Conservation (phyloP, 441 rosid species). For the Corymbia calophylla region DNA sequence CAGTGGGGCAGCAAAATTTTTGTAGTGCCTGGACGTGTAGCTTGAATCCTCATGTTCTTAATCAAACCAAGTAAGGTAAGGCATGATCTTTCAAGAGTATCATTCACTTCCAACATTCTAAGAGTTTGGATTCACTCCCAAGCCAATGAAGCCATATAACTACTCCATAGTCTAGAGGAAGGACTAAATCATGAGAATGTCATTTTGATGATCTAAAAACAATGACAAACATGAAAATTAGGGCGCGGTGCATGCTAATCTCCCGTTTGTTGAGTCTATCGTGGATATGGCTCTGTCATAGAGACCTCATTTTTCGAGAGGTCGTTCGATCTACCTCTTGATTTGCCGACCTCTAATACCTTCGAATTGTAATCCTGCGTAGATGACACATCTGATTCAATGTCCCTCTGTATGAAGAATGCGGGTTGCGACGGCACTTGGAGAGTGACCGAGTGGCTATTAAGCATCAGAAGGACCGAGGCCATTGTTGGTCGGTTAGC, state of each 20-base stretch:
- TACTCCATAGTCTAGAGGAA: not conserved
- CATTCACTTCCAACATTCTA: not conserved
- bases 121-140: not conserved
- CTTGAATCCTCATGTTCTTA: accelerated
- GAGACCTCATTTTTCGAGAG: not conserved
- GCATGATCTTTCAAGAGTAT: not conserved
- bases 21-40: not conserved
- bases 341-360: not conserved
- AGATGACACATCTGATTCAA: not conserved
- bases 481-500: not conserved
- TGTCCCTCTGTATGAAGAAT: not conserved
- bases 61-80: not conserved
- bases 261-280: not conserved
- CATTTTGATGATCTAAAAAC: accelerated
- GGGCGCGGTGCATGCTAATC: accelerated
- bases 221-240: not conserved
- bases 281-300: not conserved
- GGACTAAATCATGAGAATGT: not conserved
- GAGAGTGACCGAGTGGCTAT: not conserved
- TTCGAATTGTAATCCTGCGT: not conserved
- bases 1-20: not conserved
- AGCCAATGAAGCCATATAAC: not conserved
- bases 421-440: accelerated
- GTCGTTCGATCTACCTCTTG: not conserved
- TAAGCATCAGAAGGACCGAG: not conserved